Percentiles rank a stretch among this genome's conserved stretches.
Evolutionary conservation across 208 protist species (phyloP).

Genomic region (Crithidia mellificae): DNA sequence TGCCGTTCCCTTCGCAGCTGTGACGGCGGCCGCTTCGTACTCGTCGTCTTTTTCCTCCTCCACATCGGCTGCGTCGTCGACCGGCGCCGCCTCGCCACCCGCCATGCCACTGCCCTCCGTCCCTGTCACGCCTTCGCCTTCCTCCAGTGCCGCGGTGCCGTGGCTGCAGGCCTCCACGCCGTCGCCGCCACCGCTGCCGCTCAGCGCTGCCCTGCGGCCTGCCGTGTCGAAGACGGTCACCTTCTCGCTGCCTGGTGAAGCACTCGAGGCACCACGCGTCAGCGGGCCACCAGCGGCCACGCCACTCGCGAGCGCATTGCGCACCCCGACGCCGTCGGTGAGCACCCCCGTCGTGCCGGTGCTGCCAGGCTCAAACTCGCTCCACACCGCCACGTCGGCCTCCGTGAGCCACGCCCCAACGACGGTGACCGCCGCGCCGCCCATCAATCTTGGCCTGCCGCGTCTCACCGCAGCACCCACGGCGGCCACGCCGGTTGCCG

Average conservation of each 20-base stretch:
- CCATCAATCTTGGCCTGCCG: neutral
- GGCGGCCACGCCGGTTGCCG: neutral
- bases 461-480: neutral
- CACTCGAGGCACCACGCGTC: neutral
- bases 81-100: neutral
- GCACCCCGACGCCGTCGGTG: neutral
- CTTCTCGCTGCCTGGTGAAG: constrained; percentile 12
- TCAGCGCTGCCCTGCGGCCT: neutral
- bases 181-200: constrained; percentile 1
- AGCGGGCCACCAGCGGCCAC: neutral
- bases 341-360: constrained; percentile 5
- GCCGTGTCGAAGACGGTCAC: constrained; percentile 8
- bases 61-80: neutral
- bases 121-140: neutral
- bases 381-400: neutral
- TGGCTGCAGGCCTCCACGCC: constrained; percentile 6
- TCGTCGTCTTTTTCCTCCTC: neutral
- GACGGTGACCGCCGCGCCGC: neutral
- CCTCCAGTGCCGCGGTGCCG: neutral
- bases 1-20: neutral
- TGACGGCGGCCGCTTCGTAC: neutral
- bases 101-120: constrained; percentile 1
- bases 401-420: neutral
- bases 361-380: constrained; percentile 7
- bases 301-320: constrained; percentile 1